phyloP scores from a whole-genome alignment of 768 basidiomycete species.

The Tephrocybe rancida region DNA sequence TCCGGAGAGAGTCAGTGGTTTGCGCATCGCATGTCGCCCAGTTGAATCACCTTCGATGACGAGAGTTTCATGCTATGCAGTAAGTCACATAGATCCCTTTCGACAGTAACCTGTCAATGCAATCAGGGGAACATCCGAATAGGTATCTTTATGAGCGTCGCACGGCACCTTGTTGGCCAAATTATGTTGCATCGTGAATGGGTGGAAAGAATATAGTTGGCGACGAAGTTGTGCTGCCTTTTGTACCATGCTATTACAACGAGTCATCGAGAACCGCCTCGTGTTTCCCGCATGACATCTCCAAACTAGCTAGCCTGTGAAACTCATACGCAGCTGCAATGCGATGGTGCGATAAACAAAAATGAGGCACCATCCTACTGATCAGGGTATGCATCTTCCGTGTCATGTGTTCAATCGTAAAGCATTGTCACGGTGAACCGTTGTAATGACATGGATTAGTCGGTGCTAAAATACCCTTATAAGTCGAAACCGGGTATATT shows the following conservation, averaged over 20 bases:
- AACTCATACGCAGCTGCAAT: neutral
- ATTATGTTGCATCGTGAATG: conserved; percentile 1
- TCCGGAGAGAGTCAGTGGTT: conserved; percentile 33
- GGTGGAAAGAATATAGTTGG: neutral
- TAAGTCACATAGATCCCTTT: conserved; percentile 56
- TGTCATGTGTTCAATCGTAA: conserved; percentile 5
- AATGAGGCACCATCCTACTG: neutral
- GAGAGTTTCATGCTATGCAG: conserved; percentile 49
- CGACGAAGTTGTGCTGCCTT: neutral
- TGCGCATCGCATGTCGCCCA: conserved; percentile 13
- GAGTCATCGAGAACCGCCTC: conserved; percentile 10
- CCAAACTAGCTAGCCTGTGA: neutral
- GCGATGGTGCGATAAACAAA: conserved; percentile 12
- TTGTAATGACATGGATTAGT: too few species aligned
- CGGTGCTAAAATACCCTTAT: too few species aligned
- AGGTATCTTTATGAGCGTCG: too few species aligned
- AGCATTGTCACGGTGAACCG: neutral
- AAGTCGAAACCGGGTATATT: too few species aligned
- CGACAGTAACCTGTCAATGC: conserved; percentile 18
- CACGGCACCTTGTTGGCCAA: neutral
- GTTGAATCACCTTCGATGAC: conserved; percentile 30
- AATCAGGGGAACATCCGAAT: neutral
- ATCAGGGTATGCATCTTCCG: neutral
- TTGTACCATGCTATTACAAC: neutral
- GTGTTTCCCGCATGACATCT: conserved; percentile 11